phyloP scores from a whole-genome alignment of 768 basidiomycete genomes.

The Naganishia randhawae region DNA sequence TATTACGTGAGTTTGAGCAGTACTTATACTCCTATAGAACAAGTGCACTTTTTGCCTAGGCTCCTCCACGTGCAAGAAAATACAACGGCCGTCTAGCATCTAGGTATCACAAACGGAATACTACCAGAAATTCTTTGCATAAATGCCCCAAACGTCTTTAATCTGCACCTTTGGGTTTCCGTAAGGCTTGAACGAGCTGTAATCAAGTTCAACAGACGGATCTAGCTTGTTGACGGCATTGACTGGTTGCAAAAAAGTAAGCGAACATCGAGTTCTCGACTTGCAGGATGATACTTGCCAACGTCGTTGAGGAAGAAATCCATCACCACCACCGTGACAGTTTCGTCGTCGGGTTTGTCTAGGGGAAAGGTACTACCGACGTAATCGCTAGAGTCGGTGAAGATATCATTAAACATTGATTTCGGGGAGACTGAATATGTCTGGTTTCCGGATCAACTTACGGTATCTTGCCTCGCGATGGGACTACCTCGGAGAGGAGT shows the following conservation, averaged over 20 bases:
- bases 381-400: conserved; percentile 38
- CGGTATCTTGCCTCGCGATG: conserved; percentile 33
- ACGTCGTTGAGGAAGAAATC: conserved; percentile 48
- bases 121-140: conserved; percentile 40
- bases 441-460: conserved; percentile 23
- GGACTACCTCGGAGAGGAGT: conserved; percentile 29
- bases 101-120: background rate
- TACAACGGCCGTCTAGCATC: background rate
- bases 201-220: conserved; percentile 30
- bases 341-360: conserved; percentile 35
- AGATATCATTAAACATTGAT: background rate
- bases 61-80: too few relatives aligned
- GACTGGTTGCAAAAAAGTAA: conserved; percentile 32
- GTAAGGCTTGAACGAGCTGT: conserved; percentile 36
- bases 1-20: too few relatives aligned
- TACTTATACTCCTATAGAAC: too few relatives aligned
- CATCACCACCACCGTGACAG: conserved; percentile 45
- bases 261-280: background rate
- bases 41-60: too few relatives aligned
- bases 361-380: conserved; percentile 37
- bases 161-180: conserved; percentile 37
- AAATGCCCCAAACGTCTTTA: conserved; percentile 43
- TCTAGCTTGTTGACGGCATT: conserved; percentile 44
- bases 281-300: conserved; percentile 32
- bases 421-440: background rate